phyloP scores from a whole-genome alignment of 1,284 basidiomycete genomes.

The Neotropicomus parvogracilis region DNA sequence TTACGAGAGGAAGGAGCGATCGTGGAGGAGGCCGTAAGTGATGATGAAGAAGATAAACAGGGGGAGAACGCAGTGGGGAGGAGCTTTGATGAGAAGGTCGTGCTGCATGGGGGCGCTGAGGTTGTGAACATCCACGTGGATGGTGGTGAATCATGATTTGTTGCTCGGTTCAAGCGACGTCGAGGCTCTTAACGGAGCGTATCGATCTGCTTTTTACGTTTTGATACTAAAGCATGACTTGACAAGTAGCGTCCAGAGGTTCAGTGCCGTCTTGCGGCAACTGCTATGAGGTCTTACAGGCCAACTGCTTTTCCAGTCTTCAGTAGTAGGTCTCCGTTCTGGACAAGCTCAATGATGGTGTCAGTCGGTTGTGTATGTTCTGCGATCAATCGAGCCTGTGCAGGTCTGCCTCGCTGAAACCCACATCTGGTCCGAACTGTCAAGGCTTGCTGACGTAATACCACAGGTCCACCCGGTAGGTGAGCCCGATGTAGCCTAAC shows the following conservation, averaged over 20 bases:
- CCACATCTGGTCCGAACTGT: conserved; percentile 8
- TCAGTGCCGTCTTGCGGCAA: too few relatives aligned
- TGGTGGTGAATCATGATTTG: conserved; percentile 8
- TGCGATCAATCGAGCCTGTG: neutral
- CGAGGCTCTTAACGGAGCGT: too few relatives aligned
- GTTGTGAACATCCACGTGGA: conserved; percentile 20
- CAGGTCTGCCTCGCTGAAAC: neutral
- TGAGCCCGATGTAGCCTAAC: conserved; percentile 3
- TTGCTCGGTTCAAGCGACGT: too few relatives aligned
- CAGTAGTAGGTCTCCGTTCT: too few relatives aligned
- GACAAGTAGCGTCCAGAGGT: too few relatives aligned
- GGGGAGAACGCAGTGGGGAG: conserved; percentile 18
- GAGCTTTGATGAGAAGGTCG: conserved; percentile 32
- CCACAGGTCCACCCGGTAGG: neutral
- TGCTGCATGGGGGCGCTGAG: conserved; percentile 13
- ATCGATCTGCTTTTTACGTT: too few relatives aligned
- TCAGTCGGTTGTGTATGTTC: too few relatives aligned
- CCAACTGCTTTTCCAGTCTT: too few relatives aligned
- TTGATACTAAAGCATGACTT: too few relatives aligned
- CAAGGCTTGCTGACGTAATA: conserved; percentile 22
- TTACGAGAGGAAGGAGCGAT: conserved; percentile 63
- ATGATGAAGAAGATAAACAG: conserved; percentile 38
- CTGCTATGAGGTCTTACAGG: too few relatives aligned
- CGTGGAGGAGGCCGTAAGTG: conserved; percentile 58
- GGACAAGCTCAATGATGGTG: too few relatives aligned